phyloP scores from a whole-genome alignment of 2,329 filamentous ascomycete species.

The Plectosphaerella sp. region DNA sequence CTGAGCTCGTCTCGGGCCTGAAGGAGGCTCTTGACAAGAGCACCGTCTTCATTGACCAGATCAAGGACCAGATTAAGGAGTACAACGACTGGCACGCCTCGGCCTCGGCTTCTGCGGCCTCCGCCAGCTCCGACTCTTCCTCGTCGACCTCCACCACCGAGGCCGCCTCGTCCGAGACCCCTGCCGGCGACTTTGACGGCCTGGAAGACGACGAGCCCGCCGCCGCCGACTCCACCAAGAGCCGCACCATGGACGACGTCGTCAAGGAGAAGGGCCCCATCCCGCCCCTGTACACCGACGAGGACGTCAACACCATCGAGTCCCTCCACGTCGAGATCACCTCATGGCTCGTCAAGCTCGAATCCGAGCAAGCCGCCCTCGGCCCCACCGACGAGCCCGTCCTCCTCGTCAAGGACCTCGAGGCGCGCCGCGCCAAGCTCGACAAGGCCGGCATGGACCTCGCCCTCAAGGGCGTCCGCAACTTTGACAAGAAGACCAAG shows the following conservation, averaged over 20 bases:
- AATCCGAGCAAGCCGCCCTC: constrained; percentile 67
- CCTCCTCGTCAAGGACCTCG: constrained; percentile 67
- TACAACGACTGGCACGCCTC: constrained; percentile 60
- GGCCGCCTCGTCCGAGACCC: constrained; percentile 41
- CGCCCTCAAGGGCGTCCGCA: constrained; percentile 62
- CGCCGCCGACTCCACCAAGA: constrained; percentile 26
- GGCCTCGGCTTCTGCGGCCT: constrained; percentile 31
- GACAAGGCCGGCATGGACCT: constrained; percentile 67
- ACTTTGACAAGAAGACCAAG: constrained; percentile 43
- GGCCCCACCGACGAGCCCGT: constrained; percentile 68
- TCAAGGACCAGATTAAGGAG: constrained; percentile 66
- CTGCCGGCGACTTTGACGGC: constrained; percentile 61
- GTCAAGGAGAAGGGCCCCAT: constrained; percentile 44
- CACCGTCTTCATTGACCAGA: constrained; percentile 62
- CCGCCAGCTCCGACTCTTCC: no score
- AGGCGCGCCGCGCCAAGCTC: constrained; percentile 64
- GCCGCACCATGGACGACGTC: constrained; percentile 38
- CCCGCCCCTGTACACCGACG: constrained; percentile 65
- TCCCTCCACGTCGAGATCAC: constrained; percentile 57
- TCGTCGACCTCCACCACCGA: constrained; percentile 33
- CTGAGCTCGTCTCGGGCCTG: constrained; percentile 62
- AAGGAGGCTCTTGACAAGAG: constrained; percentile 69
- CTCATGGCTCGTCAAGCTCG: constrained; percentile 71
- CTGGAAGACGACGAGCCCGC: constrained; percentile 65
- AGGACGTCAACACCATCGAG: constrained; percentile 66